Conservation (phyloP, 1,284 basidiomycete genomes). For the Cerioporus squamosus region DNA sequence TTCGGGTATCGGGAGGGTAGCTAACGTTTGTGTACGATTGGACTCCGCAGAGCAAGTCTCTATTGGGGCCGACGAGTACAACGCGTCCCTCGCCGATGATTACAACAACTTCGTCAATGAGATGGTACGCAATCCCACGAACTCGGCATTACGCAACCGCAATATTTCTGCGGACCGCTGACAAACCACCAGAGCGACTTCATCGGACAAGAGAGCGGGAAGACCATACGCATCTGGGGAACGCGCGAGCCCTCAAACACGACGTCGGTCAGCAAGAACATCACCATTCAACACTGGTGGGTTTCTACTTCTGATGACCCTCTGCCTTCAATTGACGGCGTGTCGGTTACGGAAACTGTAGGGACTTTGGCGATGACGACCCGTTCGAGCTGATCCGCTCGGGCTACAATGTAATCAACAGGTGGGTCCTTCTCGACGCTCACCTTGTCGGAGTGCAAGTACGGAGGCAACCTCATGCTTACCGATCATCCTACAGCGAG, state of each 20-base stretch:
- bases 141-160: not conserved
- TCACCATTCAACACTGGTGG: constrained; percentile 41
- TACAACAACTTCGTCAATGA: constrained; percentile 38
- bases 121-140: constrained; percentile 21
- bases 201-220: constrained; percentile 25
- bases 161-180: not conserved
- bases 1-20: not conserved
- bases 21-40: not conserved
- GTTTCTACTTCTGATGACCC: too few relatives aligned
- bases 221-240: constrained; percentile 36
- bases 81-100: constrained; percentile 34
- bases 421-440: constrained; percentile 11
- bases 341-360: not conserved
- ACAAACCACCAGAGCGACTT: constrained; percentile 24
- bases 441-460: too few relatives aligned
- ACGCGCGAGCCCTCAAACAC: constrained; percentile 35
- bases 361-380: constrained; percentile 39
- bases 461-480: constrained; percentile 3
- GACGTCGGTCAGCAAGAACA: constrained; percentile 33
- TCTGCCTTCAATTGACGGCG: too few relatives aligned
- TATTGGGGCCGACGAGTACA: constrained; percentile 38
- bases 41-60: constrained; percentile 28
- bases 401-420: constrained; percentile 34
- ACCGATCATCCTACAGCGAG: constrained; percentile 25
- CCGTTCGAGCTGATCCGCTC: constrained; percentile 32